Evolutionary conservation across 2,329 filamentous ascomycete species (phyloP), one percentile per base, ranked within the genome.

Genomic region (Nemania diffusa): DNA sequence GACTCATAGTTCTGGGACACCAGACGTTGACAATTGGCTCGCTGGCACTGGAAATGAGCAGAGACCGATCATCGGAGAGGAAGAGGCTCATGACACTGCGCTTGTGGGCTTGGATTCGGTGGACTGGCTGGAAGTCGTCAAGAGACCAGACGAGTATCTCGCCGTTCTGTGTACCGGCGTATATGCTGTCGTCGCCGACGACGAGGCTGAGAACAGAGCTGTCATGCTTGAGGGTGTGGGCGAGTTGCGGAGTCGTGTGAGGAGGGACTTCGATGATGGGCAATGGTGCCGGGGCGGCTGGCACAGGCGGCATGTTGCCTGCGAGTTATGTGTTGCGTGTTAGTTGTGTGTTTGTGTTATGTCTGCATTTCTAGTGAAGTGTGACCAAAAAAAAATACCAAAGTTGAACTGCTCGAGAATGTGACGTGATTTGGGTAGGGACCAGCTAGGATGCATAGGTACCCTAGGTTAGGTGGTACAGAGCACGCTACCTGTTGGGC

Each of bases 1-100:
- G 90, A 63, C 86, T 87, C 78, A 97, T 90, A 5, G 89, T 91
- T 50, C 83, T 85, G 1, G 94, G 92, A 73, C 90, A 91, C 96
- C 96, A 99, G 48, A 97, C 93, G 78, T 97, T 97, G 76, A 98
- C 91, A 65, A 97, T 91, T 1, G 95, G 92, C 76, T 99, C 96
- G 72, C 94, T 94, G 9, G 94, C 95, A 73, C 92, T 97, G 11
- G 95, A 98, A 79, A 99, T 95, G 9, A 99, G 87, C 32, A 97
- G 84, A 17, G 84, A 84, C 69, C 88, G 84, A 78, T 97, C 90
- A 58, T 89, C 85, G 8, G 92, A 94, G 27, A 99, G 84, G 76
- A 90, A 92, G 2, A 99, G 85, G 64, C 91, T 93, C 55, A 99
- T 88, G 24, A 99, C 92, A 76, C 93, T 97, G 62, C 96, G 92